Base-by-base conservation (phyloP, 75 land plant species). In the Selaginella moellendorffii region DNA sequence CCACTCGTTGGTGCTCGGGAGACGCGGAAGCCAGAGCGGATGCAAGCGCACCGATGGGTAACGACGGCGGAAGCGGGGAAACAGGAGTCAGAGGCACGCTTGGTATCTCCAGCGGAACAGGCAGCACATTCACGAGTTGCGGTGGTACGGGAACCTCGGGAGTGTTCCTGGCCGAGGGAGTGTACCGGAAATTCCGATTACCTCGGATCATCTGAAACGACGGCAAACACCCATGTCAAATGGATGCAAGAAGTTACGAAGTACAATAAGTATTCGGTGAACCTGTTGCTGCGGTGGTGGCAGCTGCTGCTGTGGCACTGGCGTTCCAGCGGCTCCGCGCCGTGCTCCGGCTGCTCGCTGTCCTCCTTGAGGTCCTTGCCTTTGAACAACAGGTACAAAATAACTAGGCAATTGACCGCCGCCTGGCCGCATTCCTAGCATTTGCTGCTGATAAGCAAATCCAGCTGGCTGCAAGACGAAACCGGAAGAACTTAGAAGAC, bases 1-100 rank as follows among this genome's bases (percentile, higher is more conserved):
- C 98, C 70, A 81, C 85, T 42, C 99, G 76, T 62, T 90, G 99
- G 31, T 86, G 97, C 8, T 95, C 99, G 1, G 88, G 85, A 24
- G 86, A 42, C 19, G 99, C 88, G 76, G 95, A 86, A 66, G 99
- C 84, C 65, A 95, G 82, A 24, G 96, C 90, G 8, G 91, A 77
- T 25, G 99, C 84, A 77, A 95, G 79, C 5, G 93, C 77, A n/a
- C 69, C 61, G 36, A 85, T 76, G 0, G 90, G 80, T n/a, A n/a
- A n/a, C n/a, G n/a, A n/a, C n/a, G n/a, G n/a, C 5, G 14, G 5
- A 14, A 5, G 10, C 1, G 27, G 24, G 1, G 53, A 25, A 21
- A 26, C 69, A 67, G 62, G 26, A 10, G 61, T 18, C 10, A 36
- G 46, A 14, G 46, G 46, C 14, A 36, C 46, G 14, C 46, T 14